These are phyloP conservation scores for Elongisporangium prolatum DNA, from an alignment of 352 stramenopile genomes.

Conservation along the genomic window DNA sequence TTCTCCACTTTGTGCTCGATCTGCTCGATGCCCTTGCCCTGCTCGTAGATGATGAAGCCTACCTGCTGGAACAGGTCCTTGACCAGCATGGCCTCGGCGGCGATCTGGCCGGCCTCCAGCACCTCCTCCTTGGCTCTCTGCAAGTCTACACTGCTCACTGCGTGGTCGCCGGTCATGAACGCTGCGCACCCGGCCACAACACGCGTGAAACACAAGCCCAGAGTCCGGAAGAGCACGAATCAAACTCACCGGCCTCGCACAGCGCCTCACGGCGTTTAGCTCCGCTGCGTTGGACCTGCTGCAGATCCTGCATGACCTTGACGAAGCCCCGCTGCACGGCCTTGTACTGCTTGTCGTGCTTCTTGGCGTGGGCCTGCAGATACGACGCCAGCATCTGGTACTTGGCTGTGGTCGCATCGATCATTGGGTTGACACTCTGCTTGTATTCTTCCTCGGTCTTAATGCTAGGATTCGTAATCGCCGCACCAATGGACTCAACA, in stretches of 20 bases:
- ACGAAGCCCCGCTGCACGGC: slow-evolving; percentile 60
- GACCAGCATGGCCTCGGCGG: slow-evolving; percentile 53
- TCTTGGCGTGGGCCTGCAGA: slow-evolving; percentile 56
- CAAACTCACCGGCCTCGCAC: slow-evolving; percentile 33
- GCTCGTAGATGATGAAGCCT: slow-evolving; percentile 49
- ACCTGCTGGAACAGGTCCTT: slow-evolving; percentile 71
- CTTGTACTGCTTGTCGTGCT: slow-evolving; percentile 38
- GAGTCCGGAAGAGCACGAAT: not conserved
- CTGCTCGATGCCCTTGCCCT: slow-evolving; percentile 63
- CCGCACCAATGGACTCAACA: slow-evolving; percentile 27
- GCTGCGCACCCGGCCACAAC: slow-evolving; percentile 12
- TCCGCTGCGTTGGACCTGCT: slow-evolving; percentile 50
- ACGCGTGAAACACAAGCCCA: not conserved
- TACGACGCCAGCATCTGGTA: slow-evolving; percentile 64
- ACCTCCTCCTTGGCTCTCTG: slow-evolving; percentile 76
- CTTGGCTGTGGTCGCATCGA: slow-evolving; percentile 49
- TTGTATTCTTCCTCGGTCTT: slow-evolving; percentile 56
- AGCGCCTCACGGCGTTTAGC: slow-evolving; percentile 51
- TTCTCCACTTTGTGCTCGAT: slow-evolving; percentile 72
- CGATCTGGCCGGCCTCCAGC: slow-evolving; percentile 59
- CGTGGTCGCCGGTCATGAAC: slow-evolving; percentile 47
- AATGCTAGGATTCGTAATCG: slow-evolving; percentile 32
- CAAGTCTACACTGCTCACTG: slow-evolving; percentile 48
- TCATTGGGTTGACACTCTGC: slow-evolving; percentile 29
- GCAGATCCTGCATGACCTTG: slow-evolving; percentile 62